These are phyloP conservation scores for Cyberlindnera misumaiensis DNA, from an alignment of 805 yeast species.

Conservation along the genomic window DNA sequence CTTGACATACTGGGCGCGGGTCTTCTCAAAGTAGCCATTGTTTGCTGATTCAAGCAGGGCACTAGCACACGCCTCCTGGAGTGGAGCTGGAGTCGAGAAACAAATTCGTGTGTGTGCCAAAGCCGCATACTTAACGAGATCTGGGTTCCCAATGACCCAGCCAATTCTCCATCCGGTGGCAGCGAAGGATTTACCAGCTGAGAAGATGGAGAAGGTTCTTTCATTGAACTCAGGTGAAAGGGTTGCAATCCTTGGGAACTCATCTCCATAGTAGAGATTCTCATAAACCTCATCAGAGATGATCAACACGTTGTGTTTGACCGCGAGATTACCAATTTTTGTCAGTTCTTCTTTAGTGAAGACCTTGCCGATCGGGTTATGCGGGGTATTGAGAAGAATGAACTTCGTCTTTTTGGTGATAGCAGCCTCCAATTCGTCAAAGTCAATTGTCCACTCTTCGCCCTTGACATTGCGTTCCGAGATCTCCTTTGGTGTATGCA, in stretches of 20 bases:
- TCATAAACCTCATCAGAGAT: slow-evolving; percentile 96
- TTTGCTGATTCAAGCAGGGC: slow-evolving; percentile 59
- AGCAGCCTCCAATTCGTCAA: slow-evolving; percentile 65
- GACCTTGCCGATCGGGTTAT: slow-evolving; percentile 93
- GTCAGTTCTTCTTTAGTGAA: slow-evolving; percentile 70
- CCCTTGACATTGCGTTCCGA: slow-evolving; percentile 60
- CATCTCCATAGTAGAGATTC: slow-evolving; percentile 63
- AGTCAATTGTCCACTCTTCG: slow-evolving; percentile 82
- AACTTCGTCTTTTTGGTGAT: slow-evolving; percentile 74
- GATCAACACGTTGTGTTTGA: slow-evolving; percentile 74
- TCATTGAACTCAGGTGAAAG: slow-evolving; percentile 71
- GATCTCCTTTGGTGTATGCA: slow-evolving; percentile 76
- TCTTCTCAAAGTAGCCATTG: slow-evolving; percentile 60
- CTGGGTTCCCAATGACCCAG: slow-evolving; percentile 87
- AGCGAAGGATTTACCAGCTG: slow-evolving; percentile 98
- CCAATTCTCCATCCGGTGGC: slow-evolving; percentile 99
- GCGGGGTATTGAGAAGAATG: slow-evolving; percentile 88
- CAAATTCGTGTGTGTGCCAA: slow-evolving; percentile 94
- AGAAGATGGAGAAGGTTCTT: slow-evolving; percentile 84
- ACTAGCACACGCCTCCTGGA: slow-evolving; percentile 86
- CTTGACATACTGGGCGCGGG: slow-evolving; percentile 57
- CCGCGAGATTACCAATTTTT: slow-evolving; percentile 74
- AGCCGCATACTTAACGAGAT: slow-evolving; percentile 70
- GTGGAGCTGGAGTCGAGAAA: slow-evolving; percentile 83
- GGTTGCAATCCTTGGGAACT: slow-evolving; percentile 79